Percentiles rank a stretch among this genome's conserved stretches.
Conservation (phyloP, 495 filamentous ascomycete species). For the Daldinia vernicosa region DNA sequence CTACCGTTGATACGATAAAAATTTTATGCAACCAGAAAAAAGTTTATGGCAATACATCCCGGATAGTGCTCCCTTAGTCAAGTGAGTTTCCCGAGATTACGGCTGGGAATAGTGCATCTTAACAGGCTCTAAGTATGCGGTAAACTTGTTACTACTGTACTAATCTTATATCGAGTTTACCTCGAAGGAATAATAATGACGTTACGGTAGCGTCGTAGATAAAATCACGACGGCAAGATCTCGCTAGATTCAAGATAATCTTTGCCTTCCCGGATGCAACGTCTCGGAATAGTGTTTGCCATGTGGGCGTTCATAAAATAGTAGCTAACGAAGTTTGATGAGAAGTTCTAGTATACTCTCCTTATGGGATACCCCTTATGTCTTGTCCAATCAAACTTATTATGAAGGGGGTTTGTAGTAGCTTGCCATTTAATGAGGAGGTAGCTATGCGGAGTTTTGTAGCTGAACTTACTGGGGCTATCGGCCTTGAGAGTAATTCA, state of each 20-base stretch:
- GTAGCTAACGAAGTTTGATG: background rate
- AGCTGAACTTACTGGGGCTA: background rate
- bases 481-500: background rate
- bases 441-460: background rate
- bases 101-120: background rate
- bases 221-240: slow-evolving; percentile 2
- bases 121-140: background rate
- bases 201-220: slow-evolving; percentile 9
- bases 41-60: background rate
- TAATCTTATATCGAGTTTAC: background rate
- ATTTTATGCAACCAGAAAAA: background rate
- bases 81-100: background rate
- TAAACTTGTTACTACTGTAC: background rate
- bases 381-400: background rate
- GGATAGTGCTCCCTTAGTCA: background rate
- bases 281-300: background rate
- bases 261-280: background rate
- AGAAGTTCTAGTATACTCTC: background rate
- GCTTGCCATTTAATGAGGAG: background rate
- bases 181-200: slow-evolving; percentile 4
- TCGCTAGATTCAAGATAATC: background rate
- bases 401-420: background rate
- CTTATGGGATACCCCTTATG: background rate
- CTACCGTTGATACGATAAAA: background rate
- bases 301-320: background rate